Percentiles rank a stretch among this genome's conserved stretches.
phyloP scores from a whole-genome alignment of 352 stramenopile species.

The Phytopythium litorale region DNA sequence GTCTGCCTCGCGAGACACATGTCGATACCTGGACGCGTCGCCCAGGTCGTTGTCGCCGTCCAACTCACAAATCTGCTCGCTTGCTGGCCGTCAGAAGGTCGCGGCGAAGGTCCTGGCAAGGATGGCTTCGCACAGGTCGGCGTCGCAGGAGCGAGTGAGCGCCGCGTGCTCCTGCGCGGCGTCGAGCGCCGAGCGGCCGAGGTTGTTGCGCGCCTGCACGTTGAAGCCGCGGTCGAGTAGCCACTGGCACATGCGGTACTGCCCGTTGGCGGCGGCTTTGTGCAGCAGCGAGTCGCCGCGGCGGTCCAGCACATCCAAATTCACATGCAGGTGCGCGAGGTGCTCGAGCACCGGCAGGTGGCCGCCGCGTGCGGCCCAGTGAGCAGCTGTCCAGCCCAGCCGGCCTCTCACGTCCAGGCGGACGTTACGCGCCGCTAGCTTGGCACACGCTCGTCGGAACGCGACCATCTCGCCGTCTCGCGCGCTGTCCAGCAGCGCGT shows the following conservation, averaged over 20 bases:
- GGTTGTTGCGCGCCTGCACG: constrained; percentile 61
- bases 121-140: constrained; percentile 50
- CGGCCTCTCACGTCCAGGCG: constrained; percentile 50
- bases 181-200: constrained; percentile 56
- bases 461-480: constrained; percentile 50
- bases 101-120: constrained; percentile 33
- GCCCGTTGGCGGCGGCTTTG: constrained; percentile 73
- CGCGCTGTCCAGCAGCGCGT: constrained; percentile 58
- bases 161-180: constrained; percentile 46
- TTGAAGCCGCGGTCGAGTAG: constrained; percentile 65
- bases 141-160: constrained; percentile 27
- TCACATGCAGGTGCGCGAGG: constrained; percentile 37
- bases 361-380: constrained; percentile 68
- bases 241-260: constrained; percentile 62
- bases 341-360: constrained; percentile 66
- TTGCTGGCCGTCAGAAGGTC: constrained; percentile 21
- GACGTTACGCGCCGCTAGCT: constrained; percentile 33
- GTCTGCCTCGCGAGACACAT: not conserved
- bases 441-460: constrained; percentile 45
- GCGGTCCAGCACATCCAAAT: constrained; percentile 58
- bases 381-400: constrained; percentile 72
- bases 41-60: not conserved
- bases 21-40: not conserved
- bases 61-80: not conserved
- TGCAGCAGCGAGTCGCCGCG: constrained; percentile 71